Percentiles rank a stretch among this genome's conserved stretches.
Evolutionary conservation across 1,139 yeast species (phyloP).

Genomic region (Scheffersomyces segobiensis): DNA sequence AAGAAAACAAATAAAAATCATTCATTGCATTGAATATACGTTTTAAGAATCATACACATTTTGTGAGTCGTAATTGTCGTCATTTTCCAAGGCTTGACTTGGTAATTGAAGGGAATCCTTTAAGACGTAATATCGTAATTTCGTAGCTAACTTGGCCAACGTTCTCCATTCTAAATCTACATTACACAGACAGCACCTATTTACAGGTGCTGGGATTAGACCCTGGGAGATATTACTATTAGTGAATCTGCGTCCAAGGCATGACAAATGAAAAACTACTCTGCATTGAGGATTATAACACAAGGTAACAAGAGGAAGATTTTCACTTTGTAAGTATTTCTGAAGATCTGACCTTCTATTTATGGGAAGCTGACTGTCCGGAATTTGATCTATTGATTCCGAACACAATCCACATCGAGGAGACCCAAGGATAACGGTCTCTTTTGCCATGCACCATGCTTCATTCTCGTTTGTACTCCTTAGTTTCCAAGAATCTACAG

Average conservation of each 20-base stretch:
- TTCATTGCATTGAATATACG: background rate
- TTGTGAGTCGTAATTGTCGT: background rate
- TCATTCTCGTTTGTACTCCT: constrained; percentile 8
- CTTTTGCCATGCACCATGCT: constrained; percentile 15
- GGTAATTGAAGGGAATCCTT: background rate
- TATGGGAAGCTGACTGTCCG: constrained; percentile 16
- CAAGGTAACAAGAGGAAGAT: constrained; percentile 27
- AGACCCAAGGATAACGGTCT: constrained; percentile 19
- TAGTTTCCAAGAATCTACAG: constrained; percentile 2
- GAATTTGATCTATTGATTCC: constrained; percentile 27
- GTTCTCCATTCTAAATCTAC: constrained; percentile 4
- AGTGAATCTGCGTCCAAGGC: constrained; percentile 32
- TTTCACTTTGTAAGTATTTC: constrained; percentile 6
- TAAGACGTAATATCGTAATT: constrained; percentile 10
- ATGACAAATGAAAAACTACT: constrained; percentile 41
- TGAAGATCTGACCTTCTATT: constrained; percentile 2
- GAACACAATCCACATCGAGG: constrained; percentile 30
- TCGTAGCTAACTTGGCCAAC: constrained; percentile 9
- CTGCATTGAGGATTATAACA: constrained; percentile 38
- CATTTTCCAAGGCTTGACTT: background rate
- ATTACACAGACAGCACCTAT: constrained; percentile 5
- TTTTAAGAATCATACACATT: background rate
- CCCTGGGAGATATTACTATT: background rate
- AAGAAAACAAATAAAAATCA: background rate
- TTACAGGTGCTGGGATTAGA: background rate